These are phyloP conservation scores for Tylopilus sp. DNA, from an alignment of 1,284 basidiomycete genomes.

Conservation along the genomic window DNA sequence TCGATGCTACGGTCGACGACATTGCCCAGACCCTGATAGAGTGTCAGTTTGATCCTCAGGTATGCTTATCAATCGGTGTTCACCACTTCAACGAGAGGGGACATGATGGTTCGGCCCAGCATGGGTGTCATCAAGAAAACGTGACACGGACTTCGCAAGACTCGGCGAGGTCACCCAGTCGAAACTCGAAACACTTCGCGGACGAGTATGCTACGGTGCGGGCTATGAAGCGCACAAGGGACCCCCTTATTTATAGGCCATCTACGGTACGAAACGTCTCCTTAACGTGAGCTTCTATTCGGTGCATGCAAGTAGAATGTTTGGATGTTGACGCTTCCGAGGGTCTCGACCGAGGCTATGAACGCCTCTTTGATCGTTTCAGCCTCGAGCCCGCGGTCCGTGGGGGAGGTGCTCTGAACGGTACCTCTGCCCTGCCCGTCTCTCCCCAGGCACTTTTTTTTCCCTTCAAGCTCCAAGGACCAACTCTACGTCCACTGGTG, in stretches of 20 bases:
- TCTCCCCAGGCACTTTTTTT: too few relatives aligned
- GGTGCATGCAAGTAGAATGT: constrained; percentile 29
- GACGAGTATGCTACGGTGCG: constrained; percentile 6
- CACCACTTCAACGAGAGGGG: constrained; percentile 36
- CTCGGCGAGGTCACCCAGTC: constrained; percentile 41
- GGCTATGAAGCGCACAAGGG: constrained; percentile 34
- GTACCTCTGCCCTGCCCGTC: not conserved
- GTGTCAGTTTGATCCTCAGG: constrained; percentile 34
- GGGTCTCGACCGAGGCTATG: constrained; percentile 19
- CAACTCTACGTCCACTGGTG: constrained; percentile 31
- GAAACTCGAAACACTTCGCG: too few relatives aligned
- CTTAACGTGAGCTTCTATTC: constrained; percentile 26
- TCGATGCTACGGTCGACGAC: constrained; percentile 43
- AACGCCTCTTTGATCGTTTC: constrained; percentile 23
- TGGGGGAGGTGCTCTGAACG: constrained; percentile 23
- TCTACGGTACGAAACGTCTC: constrained; percentile 42
- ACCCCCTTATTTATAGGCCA: constrained; percentile 39
- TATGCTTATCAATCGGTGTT: constrained; percentile 32
- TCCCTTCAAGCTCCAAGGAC: too few relatives aligned
- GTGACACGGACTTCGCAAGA: constrained; percentile 37
- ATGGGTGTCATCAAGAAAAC: not conserved
- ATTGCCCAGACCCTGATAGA: constrained; percentile 39
- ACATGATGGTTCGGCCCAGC: not conserved
- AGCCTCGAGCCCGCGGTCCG: constrained; percentile 22
- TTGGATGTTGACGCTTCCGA: constrained; percentile 22